These are phyloP conservation scores for Candida labiduridarum DNA, from an alignment of 1,139 yeast species.

Conservation along the genomic window DNA sequence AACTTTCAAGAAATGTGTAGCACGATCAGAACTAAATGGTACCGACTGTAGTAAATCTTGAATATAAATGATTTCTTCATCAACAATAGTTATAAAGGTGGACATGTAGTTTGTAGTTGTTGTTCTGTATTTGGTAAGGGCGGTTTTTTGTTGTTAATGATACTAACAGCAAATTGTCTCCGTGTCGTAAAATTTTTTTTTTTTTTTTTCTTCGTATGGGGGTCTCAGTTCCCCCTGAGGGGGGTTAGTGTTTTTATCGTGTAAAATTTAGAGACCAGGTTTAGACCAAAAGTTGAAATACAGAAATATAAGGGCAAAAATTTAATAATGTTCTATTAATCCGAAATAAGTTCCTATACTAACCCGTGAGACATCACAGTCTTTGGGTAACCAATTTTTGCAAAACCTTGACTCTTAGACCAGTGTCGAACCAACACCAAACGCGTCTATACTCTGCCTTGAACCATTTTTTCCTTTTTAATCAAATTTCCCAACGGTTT, in stretches of 20 bases:
- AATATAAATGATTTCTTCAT: conserved; percentile 32
- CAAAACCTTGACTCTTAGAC: too few relatives aligned
- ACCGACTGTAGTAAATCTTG: conserved; percentile 34
- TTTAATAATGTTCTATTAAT: too few relatives aligned
- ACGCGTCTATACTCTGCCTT: too few relatives aligned
- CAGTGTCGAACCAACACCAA: too few relatives aligned
- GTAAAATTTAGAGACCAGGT: not conserved
- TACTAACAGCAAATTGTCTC: not conserved
- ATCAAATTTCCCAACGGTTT: not conserved
- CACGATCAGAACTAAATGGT: conserved; percentile 32
- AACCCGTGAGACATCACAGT: too few relatives aligned
- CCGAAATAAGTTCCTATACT: too few relatives aligned
- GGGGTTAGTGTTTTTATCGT: not conserved
- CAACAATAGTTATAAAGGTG: conserved; percentile 19
- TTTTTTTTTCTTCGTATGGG: not conserved
- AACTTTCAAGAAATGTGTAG: conserved; percentile 29
- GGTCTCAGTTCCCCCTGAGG: not conserved
- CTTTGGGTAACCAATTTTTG: too few relatives aligned
- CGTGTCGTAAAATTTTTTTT: not conserved
- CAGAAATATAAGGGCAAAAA: not conserved
- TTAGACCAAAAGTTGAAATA: not conserved
- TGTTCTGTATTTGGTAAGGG: not conserved
- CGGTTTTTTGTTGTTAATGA: not conserved
- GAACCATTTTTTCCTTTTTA: too few relatives aligned
- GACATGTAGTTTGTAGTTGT: conserved; percentile 10